These are phyloP conservation scores for Neofusicoccum laricinum DNA, from an alignment of 2,329 filamentous ascomycete genomes.

Conservation along the genomic window DNA sequence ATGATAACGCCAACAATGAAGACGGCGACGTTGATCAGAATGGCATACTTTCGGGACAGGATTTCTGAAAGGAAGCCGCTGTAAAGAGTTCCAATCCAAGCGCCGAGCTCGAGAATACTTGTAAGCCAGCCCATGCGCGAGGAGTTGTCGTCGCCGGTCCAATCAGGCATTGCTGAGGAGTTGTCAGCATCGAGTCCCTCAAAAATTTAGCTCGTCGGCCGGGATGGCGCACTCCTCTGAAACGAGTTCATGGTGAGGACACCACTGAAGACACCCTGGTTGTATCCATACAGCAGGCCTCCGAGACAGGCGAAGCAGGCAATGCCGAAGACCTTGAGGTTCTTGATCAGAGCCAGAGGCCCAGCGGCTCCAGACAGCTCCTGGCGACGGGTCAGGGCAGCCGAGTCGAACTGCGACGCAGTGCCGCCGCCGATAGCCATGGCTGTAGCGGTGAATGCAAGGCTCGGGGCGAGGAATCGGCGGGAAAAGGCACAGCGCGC, in stretches of 20 bases:
- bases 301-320: conserved; percentile 54
- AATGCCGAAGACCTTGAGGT: conserved; percentile 54
- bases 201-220: too few species aligned
- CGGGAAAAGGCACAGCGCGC: background rate
- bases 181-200: background rate
- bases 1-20: conserved; percentile 70
- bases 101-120: conserved; percentile 71
- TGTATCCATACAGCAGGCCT: conserved; percentile 64
- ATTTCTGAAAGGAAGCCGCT: conserved; percentile 70
- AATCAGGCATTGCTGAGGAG: conserved; percentile 9
- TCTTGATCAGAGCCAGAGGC: conserved; percentile 50
- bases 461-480: background rate
- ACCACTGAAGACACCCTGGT: conserved; percentile 74
- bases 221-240: conserved; percentile 31
- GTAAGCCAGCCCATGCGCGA: conserved; percentile 49
- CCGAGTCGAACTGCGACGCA: conserved; percentile 36
- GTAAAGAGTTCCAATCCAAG: conserved; percentile 70
- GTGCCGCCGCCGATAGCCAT: conserved; percentile 40
- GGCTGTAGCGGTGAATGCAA: background rate
- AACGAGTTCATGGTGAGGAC: conserved; percentile 55
- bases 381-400: conserved; percentile 41
- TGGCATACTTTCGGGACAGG: conserved; percentile 65
- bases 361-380: conserved; percentile 41
- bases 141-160: conserved; percentile 16
- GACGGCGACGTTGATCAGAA: conserved; percentile 62